A percentile compares a stretch with the other conserved stretches of the same genome.
phyloP scores from a whole-genome alignment of 2,329 filamentous ascomycete genomes.

The Cladophialophora psammophila region DNA sequence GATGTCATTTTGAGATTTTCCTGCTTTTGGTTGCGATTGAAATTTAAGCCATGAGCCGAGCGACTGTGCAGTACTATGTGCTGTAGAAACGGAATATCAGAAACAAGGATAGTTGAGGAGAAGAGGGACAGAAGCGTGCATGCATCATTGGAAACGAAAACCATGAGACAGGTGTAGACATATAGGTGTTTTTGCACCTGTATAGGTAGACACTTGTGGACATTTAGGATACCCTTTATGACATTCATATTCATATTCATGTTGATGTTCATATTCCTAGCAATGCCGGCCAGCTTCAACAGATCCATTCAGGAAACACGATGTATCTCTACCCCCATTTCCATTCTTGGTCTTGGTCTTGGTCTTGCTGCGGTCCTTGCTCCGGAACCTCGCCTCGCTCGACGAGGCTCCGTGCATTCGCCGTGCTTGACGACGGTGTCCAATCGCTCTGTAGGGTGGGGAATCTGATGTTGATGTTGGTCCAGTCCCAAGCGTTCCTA shows the following conservation, averaged over 20 bases:
- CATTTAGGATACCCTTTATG: constrained; percentile 1
- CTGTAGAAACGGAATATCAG: not conserved
- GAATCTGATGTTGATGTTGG: not conserved
- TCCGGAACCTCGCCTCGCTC: no score
- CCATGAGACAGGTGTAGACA: not conserved
- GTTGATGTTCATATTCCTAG: not conserved
- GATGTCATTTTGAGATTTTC: not conserved
- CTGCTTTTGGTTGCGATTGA: not conserved
- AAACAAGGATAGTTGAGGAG: not conserved
- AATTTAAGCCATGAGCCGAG: not conserved
- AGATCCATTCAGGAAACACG: no score
- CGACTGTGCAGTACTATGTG: not conserved
- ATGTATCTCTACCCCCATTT: no score
- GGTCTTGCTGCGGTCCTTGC: no score
- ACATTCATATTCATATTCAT: not conserved
- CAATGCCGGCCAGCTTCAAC: no score
- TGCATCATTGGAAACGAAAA: not conserved
- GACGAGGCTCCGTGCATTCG: no score
- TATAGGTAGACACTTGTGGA: not conserved
- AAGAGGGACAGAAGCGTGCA: not conserved
- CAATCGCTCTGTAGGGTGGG: not conserved
- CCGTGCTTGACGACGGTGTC: no score
- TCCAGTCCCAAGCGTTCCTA: constrained; percentile 19
- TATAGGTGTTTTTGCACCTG: not conserved
- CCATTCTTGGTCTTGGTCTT: no score